Percentiles rank a stretch among this genome's conserved stretches.
Evolutionary conservation across 2,329 filamentous ascomycete genomes (phyloP).

Genomic region (Fusarium chlamydosporum): DNA sequence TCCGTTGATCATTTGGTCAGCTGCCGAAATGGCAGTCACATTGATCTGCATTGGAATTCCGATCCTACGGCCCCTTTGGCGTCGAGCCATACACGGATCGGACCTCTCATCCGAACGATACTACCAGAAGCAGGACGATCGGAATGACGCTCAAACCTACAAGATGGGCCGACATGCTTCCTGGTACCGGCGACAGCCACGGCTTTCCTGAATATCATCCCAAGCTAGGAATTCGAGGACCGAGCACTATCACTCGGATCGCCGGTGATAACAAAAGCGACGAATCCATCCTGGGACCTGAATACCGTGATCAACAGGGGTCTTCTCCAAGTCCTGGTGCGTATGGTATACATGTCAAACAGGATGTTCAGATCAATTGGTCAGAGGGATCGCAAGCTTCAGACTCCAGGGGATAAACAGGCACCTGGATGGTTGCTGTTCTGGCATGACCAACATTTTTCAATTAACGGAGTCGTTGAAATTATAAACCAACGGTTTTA

Average conservation of each 20-base stretch:
- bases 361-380: neutral
- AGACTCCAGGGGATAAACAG: too few species aligned
- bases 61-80: conserved; percentile 56
- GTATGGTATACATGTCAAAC: neutral
- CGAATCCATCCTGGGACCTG: neutral
- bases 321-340: neutral
- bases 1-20: conserved; percentile 56
- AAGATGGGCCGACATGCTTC: neutral
- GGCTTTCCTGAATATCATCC: neutral
- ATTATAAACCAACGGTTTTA: too few species aligned
- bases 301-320: neutral
- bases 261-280: neutral
- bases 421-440: too few species aligned
- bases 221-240: neutral
- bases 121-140: neutral
- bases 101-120: neutral
- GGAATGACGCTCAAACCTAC: neutral
- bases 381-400: too few species aligned
- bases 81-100: neutral
- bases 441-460: too few species aligned
- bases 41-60: conserved; percentile 59
- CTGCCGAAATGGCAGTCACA: conserved; percentile 56
- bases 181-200: neutral
- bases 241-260: neutral
- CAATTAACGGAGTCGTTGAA: too few species aligned